Evolutionary conservation across 2,329 filamentous ascomycete genomes (phyloP).

Genomic region (Hypoxylon sp.): DNA sequence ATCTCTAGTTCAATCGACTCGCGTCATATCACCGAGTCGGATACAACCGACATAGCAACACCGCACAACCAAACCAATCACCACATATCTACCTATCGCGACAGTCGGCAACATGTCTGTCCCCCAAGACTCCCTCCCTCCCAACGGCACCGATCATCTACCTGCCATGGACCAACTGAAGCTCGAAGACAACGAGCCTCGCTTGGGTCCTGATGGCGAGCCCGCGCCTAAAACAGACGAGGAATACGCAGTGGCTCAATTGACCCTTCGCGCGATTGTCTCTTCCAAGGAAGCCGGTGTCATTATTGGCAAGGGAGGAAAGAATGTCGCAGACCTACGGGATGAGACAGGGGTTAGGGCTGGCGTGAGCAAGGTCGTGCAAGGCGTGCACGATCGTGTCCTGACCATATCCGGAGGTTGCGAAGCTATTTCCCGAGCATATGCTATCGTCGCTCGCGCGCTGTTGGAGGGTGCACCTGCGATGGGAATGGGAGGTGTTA

Average conservation of each 20-base stretch:
- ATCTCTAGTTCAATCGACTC: conserved; percentile 36
- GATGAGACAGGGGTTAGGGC: conserved; percentile 99
- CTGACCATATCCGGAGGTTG: conserved; percentile 94
- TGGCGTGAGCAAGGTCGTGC: conserved; percentile 98
- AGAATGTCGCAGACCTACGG: conserved; percentile 96
- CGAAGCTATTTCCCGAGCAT: conserved; percentile 90
- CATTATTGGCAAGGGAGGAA: conserved; percentile 98
- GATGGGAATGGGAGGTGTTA: conserved; percentile 94
- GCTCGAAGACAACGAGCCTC: conserved; percentile 72
- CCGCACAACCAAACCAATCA: conserved; percentile 25
- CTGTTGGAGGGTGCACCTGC: conserved; percentile 93
- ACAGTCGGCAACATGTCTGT: conserved; percentile 68
- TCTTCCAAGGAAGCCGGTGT: conserved; percentile 99
- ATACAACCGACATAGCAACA: conserved; percentile 35
- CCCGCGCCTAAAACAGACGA: conserved; percentile 92
- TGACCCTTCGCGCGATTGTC: conserved; percentile 96
- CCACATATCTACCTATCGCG: conserved; percentile 39
- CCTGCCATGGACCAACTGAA: conserved; percentile 77
- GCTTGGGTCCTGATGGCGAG: conserved; percentile 81
- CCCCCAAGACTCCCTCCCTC: conserved; percentile 69
- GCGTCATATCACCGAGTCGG: conserved; percentile 36
- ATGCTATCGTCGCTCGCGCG: conserved; percentile 91
- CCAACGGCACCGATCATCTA: conserved; percentile 73
- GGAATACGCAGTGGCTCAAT: conserved; percentile 92
- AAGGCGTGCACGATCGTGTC: conserved; percentile 96